Percentiles rank a stretch among this genome's conserved stretches.
These are phyloP conservation scores for Coemansia sp. DNA, from an alignment of 371 early-diverging fungal genomes.

Conservation along the genomic window DNA sequence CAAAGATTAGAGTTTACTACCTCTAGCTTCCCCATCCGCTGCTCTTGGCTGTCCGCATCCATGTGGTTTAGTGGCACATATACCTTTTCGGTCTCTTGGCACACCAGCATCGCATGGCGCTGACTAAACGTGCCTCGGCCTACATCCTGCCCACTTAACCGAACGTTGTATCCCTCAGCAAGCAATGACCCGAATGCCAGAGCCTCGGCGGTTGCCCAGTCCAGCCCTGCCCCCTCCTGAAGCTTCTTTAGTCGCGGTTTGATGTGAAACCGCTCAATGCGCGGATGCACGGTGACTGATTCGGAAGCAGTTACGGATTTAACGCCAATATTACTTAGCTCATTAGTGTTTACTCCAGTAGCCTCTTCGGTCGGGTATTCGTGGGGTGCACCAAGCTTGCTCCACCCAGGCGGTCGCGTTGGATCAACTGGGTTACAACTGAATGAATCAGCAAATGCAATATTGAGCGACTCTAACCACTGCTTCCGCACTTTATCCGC, in stretches of 20 bases:
- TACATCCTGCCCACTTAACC: constrained; percentile 96
- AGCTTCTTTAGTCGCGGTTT: constrained; percentile 72
- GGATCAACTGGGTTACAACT: constrained; percentile 30
- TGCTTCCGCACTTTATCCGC: constrained; percentile 77
- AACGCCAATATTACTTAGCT: constrained; percentile 65
- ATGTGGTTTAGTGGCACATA: constrained; percentile 79
- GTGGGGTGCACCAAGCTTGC: constrained; percentile 47
- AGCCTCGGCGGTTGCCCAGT: constrained; percentile 97
- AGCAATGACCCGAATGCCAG: constrained; percentile 90
- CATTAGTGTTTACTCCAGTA: constrained; percentile 63
- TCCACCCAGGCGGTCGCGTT: constrained; percentile 52
- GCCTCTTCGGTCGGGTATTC: constrained; percentile 46
- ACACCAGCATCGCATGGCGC: constrained; percentile 86
- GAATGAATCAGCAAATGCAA: constrained; percentile 21
- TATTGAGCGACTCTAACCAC: constrained; percentile 81
- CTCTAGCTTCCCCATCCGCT: constrained; percentile 62
- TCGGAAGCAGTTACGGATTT: constrained; percentile 67
- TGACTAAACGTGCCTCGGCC: constrained; percentile 97
- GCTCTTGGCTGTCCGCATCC: constrained; percentile 18
- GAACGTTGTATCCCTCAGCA: constrained; percentile 77
- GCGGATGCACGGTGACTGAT: constrained; percentile 69
- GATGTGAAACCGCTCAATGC: constrained; percentile 86
- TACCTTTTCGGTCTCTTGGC: constrained; percentile 69
- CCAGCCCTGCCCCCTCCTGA: constrained; percentile 70
- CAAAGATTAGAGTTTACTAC: constrained; percentile 88